Percentiles rank a stretch among this genome's conserved stretches.
Evolutionary conservation across 441 rosid species (phyloP).

Genomic region (Viola pubescens): DNA sequence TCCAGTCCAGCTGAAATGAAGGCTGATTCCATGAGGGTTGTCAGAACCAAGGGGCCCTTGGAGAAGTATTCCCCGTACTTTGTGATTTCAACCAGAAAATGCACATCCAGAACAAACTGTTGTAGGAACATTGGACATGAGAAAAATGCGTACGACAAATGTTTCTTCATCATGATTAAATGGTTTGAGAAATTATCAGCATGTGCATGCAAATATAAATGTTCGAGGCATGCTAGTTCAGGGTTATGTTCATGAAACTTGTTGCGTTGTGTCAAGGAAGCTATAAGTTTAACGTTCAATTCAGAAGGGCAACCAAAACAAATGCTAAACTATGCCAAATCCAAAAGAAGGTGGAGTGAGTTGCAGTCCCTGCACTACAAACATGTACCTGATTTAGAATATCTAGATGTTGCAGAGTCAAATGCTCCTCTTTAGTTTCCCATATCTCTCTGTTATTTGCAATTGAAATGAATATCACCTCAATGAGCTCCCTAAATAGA

Average conservation of each 20-base stretch:
- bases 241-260: too few relatives aligned
- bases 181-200: not conserved
- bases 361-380: not conserved
- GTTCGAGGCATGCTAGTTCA: too few relatives aligned
- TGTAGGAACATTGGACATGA: slow-evolving; percentile 15
- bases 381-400: slow-evolving; percentile 30
- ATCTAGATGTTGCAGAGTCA: slow-evolving; percentile 16
- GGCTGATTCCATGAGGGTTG: slow-evolving; percentile 29
- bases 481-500: slow-evolving; percentile 39
- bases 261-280: too few relatives aligned
- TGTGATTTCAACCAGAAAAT: slow-evolving; percentile 41
- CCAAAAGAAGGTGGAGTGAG: not conserved
- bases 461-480: slow-evolving; percentile 39
- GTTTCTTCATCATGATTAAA: slow-evolving; percentile 9
- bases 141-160: slow-evolving; percentile 13
- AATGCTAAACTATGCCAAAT: too few relatives aligned
- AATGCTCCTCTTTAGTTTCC: slow-evolving; percentile 17
- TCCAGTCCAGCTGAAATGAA: slow-evolving; percentile 38
- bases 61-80: slow-evolving; percentile 39
- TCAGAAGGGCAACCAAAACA: too few relatives aligned
- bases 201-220: not conserved
- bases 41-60: slow-evolving; percentile 31
- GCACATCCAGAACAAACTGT: slow-evolving; percentile 42
- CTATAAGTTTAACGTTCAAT: too few relatives aligned
- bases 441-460: slow-evolving; percentile 30